A percentile compares a stretch with the other conserved stretches of the same genome.
Evolutionary conservation across 2,329 filamentous ascomycete species (phyloP).

Genomic region (Paramyrothecium sp.): DNA sequence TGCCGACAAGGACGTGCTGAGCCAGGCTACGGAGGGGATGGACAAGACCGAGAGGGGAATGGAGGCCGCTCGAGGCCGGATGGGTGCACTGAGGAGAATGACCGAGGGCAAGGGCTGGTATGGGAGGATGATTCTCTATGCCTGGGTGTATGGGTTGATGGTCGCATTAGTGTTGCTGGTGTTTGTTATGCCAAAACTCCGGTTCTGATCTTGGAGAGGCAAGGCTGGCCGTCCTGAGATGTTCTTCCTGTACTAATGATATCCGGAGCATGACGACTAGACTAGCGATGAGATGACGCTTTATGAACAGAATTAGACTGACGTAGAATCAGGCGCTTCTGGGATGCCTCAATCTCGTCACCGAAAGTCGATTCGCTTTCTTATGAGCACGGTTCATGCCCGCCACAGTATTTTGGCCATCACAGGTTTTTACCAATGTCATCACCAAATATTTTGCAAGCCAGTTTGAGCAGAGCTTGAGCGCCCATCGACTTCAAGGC

Average conservation of each 20-base stretch:
- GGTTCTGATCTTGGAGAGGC: constrained; percentile 58
- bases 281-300: background rate
- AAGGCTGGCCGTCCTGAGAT: background rate
- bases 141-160: constrained; percentile 80
- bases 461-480: too few relatives aligned
- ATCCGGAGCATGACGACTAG: constrained; percentile 3
- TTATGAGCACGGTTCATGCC: too few relatives aligned
- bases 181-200: constrained; percentile 82
- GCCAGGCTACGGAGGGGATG: constrained; percentile 70
- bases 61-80: constrained; percentile 71
- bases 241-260: constrained; percentile 1
- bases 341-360: background rate
- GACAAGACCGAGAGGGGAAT: constrained; percentile 75
- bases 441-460: too few relatives aligned
- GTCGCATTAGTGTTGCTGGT: constrained; percentile 76
- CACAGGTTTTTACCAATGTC: too few relatives aligned
- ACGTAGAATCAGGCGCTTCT: background rate
- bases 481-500: too few relatives aligned
- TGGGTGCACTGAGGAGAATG: constrained; percentile 76
- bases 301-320: background rate
- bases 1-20: constrained; percentile 67
- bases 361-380: background rate
- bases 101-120: constrained; percentile 87
- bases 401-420: too few relatives aligned
- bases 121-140: constrained; percentile 81